A percentile compares a stretch with the other conserved stretches of the same genome.
Conservation (phyloP, 352 stramenopile species). For the Halophytophthora batemanensis region DNA sequence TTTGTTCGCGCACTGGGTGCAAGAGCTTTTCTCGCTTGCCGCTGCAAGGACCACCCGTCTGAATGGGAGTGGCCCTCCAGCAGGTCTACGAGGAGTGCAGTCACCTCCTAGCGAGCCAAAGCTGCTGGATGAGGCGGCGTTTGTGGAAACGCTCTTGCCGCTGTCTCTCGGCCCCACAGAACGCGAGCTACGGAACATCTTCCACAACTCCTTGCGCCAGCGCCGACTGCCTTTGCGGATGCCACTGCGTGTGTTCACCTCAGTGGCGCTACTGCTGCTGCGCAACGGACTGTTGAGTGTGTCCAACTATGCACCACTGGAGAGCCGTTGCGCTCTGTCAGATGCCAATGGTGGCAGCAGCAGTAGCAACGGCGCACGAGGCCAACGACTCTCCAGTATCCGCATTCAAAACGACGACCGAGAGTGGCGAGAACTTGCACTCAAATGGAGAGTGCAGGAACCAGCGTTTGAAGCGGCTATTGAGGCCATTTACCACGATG, state of each 20-base stretch:
- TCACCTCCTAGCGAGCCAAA: slow-evolving; percentile 5
- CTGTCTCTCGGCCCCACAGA: slow-evolving; percentile 45
- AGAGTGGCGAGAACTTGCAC: slow-evolving; percentile 45
- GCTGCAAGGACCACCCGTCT: neutral
- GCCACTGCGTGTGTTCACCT: slow-evolving; percentile 62
- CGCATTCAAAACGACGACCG: slow-evolving; percentile 38
- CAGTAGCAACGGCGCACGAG: slow-evolving; percentile 1
- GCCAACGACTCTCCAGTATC: slow-evolving; percentile 12
- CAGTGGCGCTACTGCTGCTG: slow-evolving; percentile 56
- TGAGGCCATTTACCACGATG: slow-evolving; percentile 44
- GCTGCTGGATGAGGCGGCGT: slow-evolving; percentile 44
- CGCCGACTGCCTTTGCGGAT: slow-evolving; percentile 47
- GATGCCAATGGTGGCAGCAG: neutral
- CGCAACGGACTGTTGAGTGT: slow-evolving; percentile 59
- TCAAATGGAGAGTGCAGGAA: slow-evolving; percentile 53
- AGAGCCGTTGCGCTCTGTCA: slow-evolving; percentile 4
- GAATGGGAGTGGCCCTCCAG: neutral
- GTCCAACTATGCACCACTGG: slow-evolving; percentile 40
- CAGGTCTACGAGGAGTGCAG: neutral
- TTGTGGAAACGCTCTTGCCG: slow-evolving; percentile 40
- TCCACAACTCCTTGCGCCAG: slow-evolving; percentile 64
- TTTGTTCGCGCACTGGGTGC: slow-evolving; percentile 47
- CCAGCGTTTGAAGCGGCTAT: slow-evolving; percentile 44
- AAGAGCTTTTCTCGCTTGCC: slow-evolving; percentile 48
- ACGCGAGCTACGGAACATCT: slow-evolving; percentile 62